These are phyloP conservation scores for Lactifluus piperatus DNA, from an alignment of 768 basidiomycete species.

Conservation along the genomic window DNA sequence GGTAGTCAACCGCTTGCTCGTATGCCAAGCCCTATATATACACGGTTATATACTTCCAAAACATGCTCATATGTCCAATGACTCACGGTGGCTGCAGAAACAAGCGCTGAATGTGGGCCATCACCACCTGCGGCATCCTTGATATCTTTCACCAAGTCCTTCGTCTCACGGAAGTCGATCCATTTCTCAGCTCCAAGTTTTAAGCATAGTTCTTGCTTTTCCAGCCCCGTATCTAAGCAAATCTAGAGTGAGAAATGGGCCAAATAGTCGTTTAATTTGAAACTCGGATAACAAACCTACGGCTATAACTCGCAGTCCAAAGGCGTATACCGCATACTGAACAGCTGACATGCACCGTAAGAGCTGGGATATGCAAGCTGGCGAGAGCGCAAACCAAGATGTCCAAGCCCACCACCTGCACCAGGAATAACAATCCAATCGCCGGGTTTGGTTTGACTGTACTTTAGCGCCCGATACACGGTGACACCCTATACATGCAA, in stretches of 20 bases:
- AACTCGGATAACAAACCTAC: constrained; percentile 35
- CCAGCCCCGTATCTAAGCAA: constrained; percentile 54
- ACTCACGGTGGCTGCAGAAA: constrained; percentile 46
- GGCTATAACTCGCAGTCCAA: constrained; percentile 75
- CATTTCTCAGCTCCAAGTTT: constrained; percentile 64
- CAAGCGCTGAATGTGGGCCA: constrained; percentile 65
- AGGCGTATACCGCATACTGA: constrained; percentile 63
- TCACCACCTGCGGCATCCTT: constrained; percentile 51
- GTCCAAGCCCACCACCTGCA: constrained; percentile 77
- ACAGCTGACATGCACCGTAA: constrained; percentile 35
- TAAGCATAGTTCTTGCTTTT: constrained; percentile 54
- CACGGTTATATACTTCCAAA: constrained; percentile 23
- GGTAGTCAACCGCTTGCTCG: constrained; percentile 60
- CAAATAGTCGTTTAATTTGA: background rate
- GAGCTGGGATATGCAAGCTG: background rate
- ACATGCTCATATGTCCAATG: constrained; percentile 18
- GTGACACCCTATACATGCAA: constrained; percentile 55
- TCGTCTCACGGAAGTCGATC: constrained; percentile 68
- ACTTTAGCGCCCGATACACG: constrained; percentile 79
- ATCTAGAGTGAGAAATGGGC: background rate
- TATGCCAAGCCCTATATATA: constrained; percentile 28
- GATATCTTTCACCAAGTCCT: constrained; percentile 59
- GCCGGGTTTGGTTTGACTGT: constrained; percentile 52
- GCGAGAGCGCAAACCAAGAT: constrained; percentile 43
- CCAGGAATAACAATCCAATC: constrained; percentile 74